A percentile compares a stretch with the other conserved stretches of the same genome.
These are phyloP conservation scores for Sungouiozyma ichnusensis DNA, from an alignment of 805 yeast species.

Conservation along the genomic window DNA sequence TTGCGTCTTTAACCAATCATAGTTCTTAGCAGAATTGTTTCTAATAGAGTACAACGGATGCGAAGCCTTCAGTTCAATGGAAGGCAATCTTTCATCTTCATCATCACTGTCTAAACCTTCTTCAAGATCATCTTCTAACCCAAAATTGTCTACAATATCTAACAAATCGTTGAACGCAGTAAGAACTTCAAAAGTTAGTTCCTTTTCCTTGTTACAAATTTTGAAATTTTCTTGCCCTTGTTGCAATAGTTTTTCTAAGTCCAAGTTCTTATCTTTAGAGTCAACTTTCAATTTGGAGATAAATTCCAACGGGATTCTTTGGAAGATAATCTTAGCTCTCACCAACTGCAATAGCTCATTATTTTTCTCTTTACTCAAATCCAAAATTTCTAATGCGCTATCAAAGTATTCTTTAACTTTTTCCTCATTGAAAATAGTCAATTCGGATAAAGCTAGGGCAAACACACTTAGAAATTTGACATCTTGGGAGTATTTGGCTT, in stretches of 20 bases:
- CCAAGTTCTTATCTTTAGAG: conserved; percentile 22
- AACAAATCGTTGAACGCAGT: conserved; percentile 55
- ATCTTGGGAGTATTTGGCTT: conserved; percentile 14
- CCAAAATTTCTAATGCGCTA: conserved; percentile 58
- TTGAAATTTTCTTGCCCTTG: conserved; percentile 38
- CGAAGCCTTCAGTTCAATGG: not conserved
- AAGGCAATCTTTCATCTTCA: conserved; percentile 33
- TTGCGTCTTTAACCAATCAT: conserved; percentile 36
- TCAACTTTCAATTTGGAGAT: conserved; percentile 42
- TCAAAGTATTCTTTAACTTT: conserved; percentile 35
- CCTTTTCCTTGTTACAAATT: conserved; percentile 13
- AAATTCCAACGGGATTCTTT: conserved; percentile 48
- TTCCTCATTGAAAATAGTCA: conserved; percentile 42
- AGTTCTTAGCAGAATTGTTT: conserved; percentile 39
- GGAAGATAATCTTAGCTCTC: conserved; percentile 44
- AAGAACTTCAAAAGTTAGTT: conserved; percentile 41
- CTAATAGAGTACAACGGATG: conserved; percentile 27
- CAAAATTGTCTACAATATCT: conserved; percentile 59
- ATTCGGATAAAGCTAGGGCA: conserved; percentile 57
- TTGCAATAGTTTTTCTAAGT: conserved; percentile 34
- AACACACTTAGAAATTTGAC: conserved; percentile 62
- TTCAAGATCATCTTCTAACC: conserved; percentile 36
- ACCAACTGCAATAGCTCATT: conserved; percentile 40
- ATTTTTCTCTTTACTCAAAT: conserved; percentile 36
- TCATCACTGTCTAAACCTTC: conserved; percentile 53